Percentiles rank a stretch among this genome's conserved stretches.
Conservation (phyloP, 192 early-diverging fungal species). For the Funneliformis geosporum region DNA sequence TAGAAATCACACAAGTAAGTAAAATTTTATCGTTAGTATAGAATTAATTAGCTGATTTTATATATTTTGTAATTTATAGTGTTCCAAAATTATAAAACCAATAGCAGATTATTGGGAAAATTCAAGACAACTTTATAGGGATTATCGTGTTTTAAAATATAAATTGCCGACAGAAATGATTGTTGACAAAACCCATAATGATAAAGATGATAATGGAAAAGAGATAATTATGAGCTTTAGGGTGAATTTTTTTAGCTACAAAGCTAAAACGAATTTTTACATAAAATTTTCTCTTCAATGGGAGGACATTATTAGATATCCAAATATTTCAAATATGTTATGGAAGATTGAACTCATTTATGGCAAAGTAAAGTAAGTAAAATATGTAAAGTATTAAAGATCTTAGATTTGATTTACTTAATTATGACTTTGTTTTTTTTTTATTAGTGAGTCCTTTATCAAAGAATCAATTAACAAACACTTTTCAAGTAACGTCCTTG, state of each 20-base stretch:
- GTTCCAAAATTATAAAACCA: background rate
- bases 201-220: background rate
- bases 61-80: background rate
- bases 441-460: background rate
- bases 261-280: background rate
- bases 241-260: background rate
- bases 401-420: background rate
- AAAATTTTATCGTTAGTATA: background rate
- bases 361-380: background rate
- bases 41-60: background rate
- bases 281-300: background rate
- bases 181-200: no score
- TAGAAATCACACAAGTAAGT: background rate
- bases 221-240: background rate
- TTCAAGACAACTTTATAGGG: background rate
- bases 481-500: background rate
- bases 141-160: background rate
- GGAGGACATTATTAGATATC: background rate
- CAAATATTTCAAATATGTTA: background rate
- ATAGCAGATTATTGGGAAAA: slow-evolving; percentile 1
- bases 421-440: background rate
- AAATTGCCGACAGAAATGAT: slow-evolving; percentile 5
- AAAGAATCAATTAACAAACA: background rate
- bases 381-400: background rate
- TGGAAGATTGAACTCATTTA: background rate